Evolutionary conservation across 345 rosid species (phyloP), one percentile per base, ranked within the genome.

Genomic region (Acer campestre): DNA sequence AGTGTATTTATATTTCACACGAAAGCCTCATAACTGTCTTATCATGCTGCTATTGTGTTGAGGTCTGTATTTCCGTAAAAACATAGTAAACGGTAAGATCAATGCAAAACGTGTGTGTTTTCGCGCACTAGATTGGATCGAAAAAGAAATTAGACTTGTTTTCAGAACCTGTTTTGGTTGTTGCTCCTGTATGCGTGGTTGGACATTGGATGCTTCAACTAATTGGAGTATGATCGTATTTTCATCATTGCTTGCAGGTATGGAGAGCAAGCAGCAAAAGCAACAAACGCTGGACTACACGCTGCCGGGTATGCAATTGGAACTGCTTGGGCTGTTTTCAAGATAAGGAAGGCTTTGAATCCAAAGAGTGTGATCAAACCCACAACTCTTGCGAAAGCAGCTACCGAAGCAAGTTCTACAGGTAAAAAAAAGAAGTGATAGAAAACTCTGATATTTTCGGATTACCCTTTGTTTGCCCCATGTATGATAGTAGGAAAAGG

Each of bases 251-350:
- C 38, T 69, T 72, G 79, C 83, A 95, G 98, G 88, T 93, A 93
- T 12, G 99, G 99, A 40, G 88, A 93, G 75, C 77, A 88, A 79
- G 97, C 97, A 17, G 97, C 83, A 10, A 71, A 86, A 74, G 97
- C 78, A 4, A 92, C 97, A 23, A 86, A 85, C 11, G 91, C 85
- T 79, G 97, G 98, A 35, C 86, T 95, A 38, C 92, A 80, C 65
- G 97, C 99, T 25, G 98, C 99, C 27, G 99, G 99, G 53, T 93
- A 91, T 71, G 98, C 92, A 4, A 62, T 95, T 27, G 98, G 98
- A 75, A 87, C 93, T 27, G 99, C 98, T n/a, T 93, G 97, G 97
- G 92, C 90, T 23, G 97, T 92, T 75, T 93, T 95, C 80, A 95
- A 95, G 91, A 87, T 95, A 76, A 85, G 97, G 29, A 91, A 90